A percentile compares a stretch with the other conserved stretches of the same genome.
Conservation (phyloP, 2,329 filamentous ascomycete species). For the Trichoderma harzianum region DNA sequence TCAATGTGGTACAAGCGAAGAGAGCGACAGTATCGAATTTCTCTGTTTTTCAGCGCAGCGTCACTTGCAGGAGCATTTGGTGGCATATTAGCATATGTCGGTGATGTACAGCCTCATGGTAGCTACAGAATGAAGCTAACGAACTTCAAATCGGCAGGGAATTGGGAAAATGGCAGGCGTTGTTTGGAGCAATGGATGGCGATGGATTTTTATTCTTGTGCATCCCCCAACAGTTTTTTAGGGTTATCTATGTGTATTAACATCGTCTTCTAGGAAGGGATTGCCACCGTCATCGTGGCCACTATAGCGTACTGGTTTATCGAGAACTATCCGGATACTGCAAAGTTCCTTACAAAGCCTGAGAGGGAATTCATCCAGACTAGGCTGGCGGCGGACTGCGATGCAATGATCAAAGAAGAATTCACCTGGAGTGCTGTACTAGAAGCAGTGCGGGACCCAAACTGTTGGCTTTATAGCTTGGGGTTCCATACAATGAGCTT, state of each 20-base stretch:
- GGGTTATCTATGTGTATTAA: background rate
- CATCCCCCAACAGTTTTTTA: constrained; percentile 23
- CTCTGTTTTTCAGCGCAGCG: constrained; percentile 54
- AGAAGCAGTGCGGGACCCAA: constrained; percentile 63
- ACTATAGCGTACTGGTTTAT: constrained; percentile 56
- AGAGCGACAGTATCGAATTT: constrained; percentile 53
- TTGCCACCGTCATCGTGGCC: constrained; percentile 52
- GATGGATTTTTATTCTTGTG: constrained; percentile 60
- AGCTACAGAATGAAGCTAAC: background rate
- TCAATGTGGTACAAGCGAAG: constrained; percentile 55
- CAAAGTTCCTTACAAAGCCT: constrained; percentile 52
- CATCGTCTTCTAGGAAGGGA: constrained; percentile 43
- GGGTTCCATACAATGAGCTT: constrained; percentile 71
- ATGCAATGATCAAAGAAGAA: constrained; percentile 64
- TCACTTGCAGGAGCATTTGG: constrained; percentile 55
- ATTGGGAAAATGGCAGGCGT: constrained; percentile 53
- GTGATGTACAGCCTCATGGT: constrained; percentile 18
- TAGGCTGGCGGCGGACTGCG: constrained; percentile 64
- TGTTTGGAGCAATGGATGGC: constrained; percentile 52
- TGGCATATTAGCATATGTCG: constrained; percentile 52
- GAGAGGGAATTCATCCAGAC: constrained; percentile 58
- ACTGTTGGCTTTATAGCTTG: constrained; percentile 69
- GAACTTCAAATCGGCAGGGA: constrained; percentile 33
- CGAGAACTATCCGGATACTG: constrained; percentile 61
- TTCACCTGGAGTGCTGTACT: constrained; percentile 67